A percentile compares a stretch with the other conserved stretches of the same genome.
Conservation (phyloP, 306 rosid genomes). For the Acacia crassicarpa region DNA sequence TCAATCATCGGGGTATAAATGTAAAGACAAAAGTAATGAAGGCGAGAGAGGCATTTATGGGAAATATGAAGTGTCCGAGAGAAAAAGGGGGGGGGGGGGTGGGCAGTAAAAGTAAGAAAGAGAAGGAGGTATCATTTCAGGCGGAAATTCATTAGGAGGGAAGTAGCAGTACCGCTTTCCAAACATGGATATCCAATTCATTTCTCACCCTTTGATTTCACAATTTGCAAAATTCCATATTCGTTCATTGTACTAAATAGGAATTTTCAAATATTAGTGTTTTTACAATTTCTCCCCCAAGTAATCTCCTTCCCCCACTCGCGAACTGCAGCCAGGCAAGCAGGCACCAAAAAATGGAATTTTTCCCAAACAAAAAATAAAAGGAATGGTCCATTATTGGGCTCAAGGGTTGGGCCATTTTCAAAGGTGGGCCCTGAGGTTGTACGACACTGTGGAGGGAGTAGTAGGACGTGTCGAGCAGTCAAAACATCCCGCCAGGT, state of each 20-base stretch:
- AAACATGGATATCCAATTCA: slow-evolving; percentile 5
- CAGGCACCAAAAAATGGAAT: too few species aligned
- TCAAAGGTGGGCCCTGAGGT: not conserved
- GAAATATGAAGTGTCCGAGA: not conserved
- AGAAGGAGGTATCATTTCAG: not conserved
- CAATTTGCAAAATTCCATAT: too few species aligned
- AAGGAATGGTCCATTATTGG: not conserved
- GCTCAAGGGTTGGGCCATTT: not conserved
- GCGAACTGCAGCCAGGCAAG: too few species aligned
- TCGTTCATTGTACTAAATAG: too few species aligned
- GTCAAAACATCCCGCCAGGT: slow-evolving; percentile 24
- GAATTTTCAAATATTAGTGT: too few species aligned
- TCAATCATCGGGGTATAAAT: too few species aligned
- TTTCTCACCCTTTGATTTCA: too few species aligned
- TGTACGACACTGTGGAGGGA: not conserved
- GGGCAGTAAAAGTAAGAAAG: not conserved
- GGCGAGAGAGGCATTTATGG: too few species aligned
- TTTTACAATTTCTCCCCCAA: too few species aligned
- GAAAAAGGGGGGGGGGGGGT: not conserved
- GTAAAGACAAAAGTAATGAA: too few species aligned
- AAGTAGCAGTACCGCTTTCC: slow-evolving; percentile 32
- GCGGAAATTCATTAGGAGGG: slow-evolving; percentile 17
- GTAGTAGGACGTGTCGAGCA: not conserved
- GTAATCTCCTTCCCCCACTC: too few species aligned
- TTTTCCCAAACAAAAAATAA: too few species aligned